A percentile compares a stretch with the other conserved stretches of the same genome.
These are phyloP conservation scores for Crithidia fasciculata DNA, from an alignment of 208 protist species.

Conservation along the genomic window DNA sequence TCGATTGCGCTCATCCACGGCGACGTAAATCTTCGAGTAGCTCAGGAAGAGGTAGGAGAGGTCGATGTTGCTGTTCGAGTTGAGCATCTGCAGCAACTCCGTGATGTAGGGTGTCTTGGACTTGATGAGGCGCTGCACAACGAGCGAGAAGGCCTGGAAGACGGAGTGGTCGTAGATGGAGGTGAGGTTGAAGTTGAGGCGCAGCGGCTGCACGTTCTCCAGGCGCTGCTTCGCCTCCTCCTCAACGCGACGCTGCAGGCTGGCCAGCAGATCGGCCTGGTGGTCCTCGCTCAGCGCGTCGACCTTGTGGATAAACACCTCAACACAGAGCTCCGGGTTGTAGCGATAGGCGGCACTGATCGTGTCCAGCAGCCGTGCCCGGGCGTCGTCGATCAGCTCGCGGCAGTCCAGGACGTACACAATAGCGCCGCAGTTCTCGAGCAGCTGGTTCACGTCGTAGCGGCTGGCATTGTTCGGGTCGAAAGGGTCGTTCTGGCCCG, in stretches of 20 bases:
- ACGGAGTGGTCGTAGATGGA: constrained; percentile 93
- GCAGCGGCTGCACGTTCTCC: constrained; percentile 59
- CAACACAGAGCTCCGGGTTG: constrained; percentile 78
- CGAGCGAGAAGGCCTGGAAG: constrained; percentile 90
- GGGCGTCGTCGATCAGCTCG: constrained; percentile 84
- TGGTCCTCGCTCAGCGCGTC: constrained; percentile 89
- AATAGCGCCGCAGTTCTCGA: constrained; percentile 89
- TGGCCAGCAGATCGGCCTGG: constrained; percentile 79
- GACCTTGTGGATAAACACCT: constrained; percentile 93
- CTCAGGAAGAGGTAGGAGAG: constrained; percentile 89
- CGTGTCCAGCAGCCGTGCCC: constrained; percentile 78
- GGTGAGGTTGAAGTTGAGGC: constrained; percentile 91
- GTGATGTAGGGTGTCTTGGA: constrained; percentile 82
- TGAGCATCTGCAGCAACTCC: constrained; percentile 86
- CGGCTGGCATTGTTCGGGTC: constrained; percentile 58
- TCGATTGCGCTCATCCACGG: constrained; percentile 82
- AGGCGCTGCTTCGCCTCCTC: constrained; percentile 80
- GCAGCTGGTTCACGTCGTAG: constrained; percentile 67
- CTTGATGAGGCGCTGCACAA: constrained; percentile 87
- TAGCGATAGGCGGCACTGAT: constrained; percentile 78
- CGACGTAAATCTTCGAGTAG: constrained; percentile 87
- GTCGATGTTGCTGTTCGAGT: constrained; percentile 88
- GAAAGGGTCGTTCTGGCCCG: constrained; percentile 88
- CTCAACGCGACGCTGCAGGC: constrained; percentile 80
- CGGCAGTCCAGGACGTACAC: constrained; percentile 91